phyloP scores from a whole-genome alignment of 208 protist species.

The Trypanosoma lewisi region DNA sequence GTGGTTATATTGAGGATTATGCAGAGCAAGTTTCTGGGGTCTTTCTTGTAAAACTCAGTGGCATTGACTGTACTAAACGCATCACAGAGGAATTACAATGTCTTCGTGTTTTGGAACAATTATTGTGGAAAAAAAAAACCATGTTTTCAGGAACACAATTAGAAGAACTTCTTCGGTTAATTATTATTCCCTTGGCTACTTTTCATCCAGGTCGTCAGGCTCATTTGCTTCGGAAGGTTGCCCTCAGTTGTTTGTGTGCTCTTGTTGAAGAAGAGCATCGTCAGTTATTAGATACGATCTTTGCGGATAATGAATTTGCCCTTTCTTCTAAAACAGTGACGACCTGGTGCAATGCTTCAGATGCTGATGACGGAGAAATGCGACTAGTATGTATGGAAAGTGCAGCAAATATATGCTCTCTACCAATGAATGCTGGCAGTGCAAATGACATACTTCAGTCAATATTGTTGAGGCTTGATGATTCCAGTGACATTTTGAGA shows the following conservation, averaged over 20 bases:
- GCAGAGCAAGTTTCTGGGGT: slow-evolving; percentile 45
- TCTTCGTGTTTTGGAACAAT: slow-evolving; percentile 67
- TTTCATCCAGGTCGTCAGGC: slow-evolving; percentile 69
- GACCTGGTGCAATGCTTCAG: slow-evolving; percentile 68
- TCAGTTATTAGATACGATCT: slow-evolving; percentile 15
- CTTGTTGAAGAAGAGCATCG: slow-evolving; percentile 36
- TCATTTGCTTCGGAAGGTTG: slow-evolving; percentile 85
- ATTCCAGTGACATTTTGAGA: slow-evolving; percentile 69
- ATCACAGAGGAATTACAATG: slow-evolving; percentile 78
- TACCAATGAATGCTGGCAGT: slow-evolving; percentile 52
- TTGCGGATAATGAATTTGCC: slow-evolving; percentile 35
- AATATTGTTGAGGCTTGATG: slow-evolving; percentile 76
- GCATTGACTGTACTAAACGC: slow-evolving; percentile 67
- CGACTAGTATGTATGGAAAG: slow-evolving; percentile 73
- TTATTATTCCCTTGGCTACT: slow-evolving; percentile 59
- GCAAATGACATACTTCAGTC: slow-evolving; percentile 76
- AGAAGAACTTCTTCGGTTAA: slow-evolving; percentile 54
- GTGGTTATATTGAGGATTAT: slow-evolving; percentile 24
- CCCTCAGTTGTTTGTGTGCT: slow-evolving; percentile 76
- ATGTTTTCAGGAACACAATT: slow-evolving; percentile 40
- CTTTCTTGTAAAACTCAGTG: slow-evolving; percentile 62
- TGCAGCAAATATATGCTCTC: slow-evolving; percentile 40
- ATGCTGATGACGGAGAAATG: slow-evolving; percentile 87
- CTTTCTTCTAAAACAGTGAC: slow-evolving; percentile 49
- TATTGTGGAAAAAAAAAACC: slow-evolving; percentile 45